phyloP scores from a whole-genome alignment of 306 rosid genomes.

The Glycine latifolia region DNA sequence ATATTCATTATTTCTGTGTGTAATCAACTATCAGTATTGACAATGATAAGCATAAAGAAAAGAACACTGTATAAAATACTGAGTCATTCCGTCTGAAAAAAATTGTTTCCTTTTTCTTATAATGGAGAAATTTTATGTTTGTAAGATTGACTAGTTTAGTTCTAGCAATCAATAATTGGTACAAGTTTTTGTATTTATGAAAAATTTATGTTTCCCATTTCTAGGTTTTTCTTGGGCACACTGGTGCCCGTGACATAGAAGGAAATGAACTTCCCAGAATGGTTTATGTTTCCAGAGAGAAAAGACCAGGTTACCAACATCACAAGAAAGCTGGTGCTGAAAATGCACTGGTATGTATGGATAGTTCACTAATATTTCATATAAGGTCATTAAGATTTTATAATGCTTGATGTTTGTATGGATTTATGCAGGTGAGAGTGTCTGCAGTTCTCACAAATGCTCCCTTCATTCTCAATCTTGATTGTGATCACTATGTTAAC shows the following conservation, averaged over 20 bases:
- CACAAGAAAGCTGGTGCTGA: slow-evolving; percentile 99
- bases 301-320: slow-evolving; percentile 97
- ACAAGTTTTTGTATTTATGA: not conserved
- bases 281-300: slow-evolving; percentile 98
- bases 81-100: too few relatives aligned
- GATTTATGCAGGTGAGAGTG: slow-evolving; percentile 77
- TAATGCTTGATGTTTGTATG: slow-evolving; percentile 46
- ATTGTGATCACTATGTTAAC: slow-evolving; percentile 96
- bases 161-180: slow-evolving; percentile 17
- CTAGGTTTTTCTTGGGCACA: slow-evolving; percentile 93
- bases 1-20: slow-evolving; percentile 15
- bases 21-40: slow-evolving; percentile 30
- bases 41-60: not conserved
- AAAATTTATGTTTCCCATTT: slow-evolving; percentile 1
- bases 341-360: slow-evolving; percentile 80
- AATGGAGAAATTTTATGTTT: not conserved
- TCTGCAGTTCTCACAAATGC: slow-evolving; percentile 98
- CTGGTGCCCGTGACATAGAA: slow-evolving; percentile 81
- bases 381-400: slow-evolving; percentile 32
- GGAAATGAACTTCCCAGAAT: slow-evolving; percentile 92
- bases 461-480: slow-evolving; percentile 96
- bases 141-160: slow-evolving; percentile 3
- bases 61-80: not conserved
- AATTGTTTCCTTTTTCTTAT: not conserved
- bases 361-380: slow-evolving; percentile 25